A percentile compares a stretch with the other conserved stretches of the same genome.
Conservation (phyloP, 306 rosid genomes). For the Sindora glabra region DNA sequence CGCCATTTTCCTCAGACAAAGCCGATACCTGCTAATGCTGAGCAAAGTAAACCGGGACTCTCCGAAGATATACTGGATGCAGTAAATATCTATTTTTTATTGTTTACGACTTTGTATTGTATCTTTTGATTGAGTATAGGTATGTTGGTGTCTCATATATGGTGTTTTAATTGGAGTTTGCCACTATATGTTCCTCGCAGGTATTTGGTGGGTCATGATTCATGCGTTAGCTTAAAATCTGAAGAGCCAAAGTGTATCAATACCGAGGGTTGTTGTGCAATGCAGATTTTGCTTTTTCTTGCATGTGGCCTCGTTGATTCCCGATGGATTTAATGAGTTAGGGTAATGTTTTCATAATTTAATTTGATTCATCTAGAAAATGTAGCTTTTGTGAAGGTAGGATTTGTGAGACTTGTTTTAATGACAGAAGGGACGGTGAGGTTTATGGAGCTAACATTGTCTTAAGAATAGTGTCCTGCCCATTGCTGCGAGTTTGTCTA, state of each 20-base stretch:
- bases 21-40: slow-evolving; percentile 35
- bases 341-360: too few species aligned
- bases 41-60: slow-evolving; percentile 30
- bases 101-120: not conserved
- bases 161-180: not conserved
- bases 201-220: slow-evolving; percentile 59
- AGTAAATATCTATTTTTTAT: slow-evolving; percentile 30
- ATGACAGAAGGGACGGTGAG: not conserved
- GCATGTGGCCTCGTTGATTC: too few species aligned
- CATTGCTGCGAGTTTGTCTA: not conserved
- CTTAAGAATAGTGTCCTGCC: not conserved
- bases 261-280: not conserved
- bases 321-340: too few species aligned
- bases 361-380: not conserved
- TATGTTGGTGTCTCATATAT: not conserved
- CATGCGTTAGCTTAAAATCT: not conserved
- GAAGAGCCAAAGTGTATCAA: not conserved
- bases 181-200: slow-evolving; percentile 26
- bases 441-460: not conserved
- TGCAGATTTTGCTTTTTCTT: too few species aligned
- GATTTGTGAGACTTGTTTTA: slow-evolving; percentile 7
- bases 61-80: slow-evolving; percentile 55
- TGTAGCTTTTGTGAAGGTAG: not conserved
- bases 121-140: not conserved
- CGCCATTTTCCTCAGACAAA: slow-evolving; percentile 67